Conservation (phyloP, 306 rosid species). For the Senna tora region DNA sequence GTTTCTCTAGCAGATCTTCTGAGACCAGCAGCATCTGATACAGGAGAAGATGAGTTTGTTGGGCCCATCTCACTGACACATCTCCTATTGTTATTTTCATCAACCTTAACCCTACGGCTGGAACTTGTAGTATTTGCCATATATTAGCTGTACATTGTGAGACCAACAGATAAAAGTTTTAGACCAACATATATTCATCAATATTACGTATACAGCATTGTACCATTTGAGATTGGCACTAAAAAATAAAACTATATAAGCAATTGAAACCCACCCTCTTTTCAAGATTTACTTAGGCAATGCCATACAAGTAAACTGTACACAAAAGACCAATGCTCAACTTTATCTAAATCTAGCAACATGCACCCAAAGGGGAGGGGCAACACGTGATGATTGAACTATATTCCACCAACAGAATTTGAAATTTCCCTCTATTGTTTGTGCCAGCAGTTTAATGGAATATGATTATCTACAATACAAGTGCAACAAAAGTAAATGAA, state of each 20-base stretch:
- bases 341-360: background rate
- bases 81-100: conserved; percentile 46
- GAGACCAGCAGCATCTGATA: conserved; percentile 41
- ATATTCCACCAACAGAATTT: conserved; percentile 3
- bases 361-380: background rate
- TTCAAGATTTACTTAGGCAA: background rate
- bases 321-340: conserved; percentile 4
- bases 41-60: conserved; percentile 35
- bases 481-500: background rate
- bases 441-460: background rate
- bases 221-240: background rate
- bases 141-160: conserved; percentile 30
- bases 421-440: background rate
- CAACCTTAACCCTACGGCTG: conserved; percentile 46
- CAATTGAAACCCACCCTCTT: conserved; percentile 30
- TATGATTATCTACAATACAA: background rate
- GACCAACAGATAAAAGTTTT: background rate
- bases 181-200: background rate
- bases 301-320: background rate
- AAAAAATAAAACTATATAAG: conserved; percentile 9
- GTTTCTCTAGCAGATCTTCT: conserved; percentile 49
- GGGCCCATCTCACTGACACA: conserved; percentile 36
- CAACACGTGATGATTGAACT: background rate
- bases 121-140: conserved; percentile 57
- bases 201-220: background rate